Evolutionary conservation across 345 rosid genomes (phyloP).

Genomic region (Populus ilicifolia): DNA sequence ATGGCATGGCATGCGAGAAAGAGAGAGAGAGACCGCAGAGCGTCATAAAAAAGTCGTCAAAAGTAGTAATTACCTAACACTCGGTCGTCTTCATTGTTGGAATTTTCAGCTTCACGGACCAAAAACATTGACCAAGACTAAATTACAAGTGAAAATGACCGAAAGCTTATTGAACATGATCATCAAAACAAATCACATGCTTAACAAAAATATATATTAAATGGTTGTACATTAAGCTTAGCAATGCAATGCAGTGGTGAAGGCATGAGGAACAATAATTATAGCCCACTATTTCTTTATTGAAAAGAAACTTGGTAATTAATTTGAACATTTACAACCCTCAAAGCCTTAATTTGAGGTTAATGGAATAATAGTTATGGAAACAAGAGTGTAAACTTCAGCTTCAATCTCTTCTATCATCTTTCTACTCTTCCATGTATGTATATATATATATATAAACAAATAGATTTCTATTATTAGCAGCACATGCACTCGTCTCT

Average conservation of each 20-base stretch:
- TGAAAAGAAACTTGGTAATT: conserved; percentile 1
- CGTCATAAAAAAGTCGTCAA: not conserved
- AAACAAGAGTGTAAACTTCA: not conserved
- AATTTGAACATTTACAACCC: conserved; percentile 9
- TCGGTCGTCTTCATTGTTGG: not conserved
- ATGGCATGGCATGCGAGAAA: not conserved
- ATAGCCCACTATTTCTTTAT: not conserved
- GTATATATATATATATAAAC: not conserved
- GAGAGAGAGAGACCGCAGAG: not conserved
- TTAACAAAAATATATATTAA: too few relatives aligned
- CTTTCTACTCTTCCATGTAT: not conserved
- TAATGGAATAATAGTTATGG: not conserved
- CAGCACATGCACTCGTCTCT: not conserved
- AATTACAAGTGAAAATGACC: conserved; percentile 1
- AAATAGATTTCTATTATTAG: not conserved
- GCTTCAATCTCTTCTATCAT: not conserved
- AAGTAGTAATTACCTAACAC: not conserved
- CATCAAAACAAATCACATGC: not conserved
- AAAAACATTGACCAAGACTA: not conserved
- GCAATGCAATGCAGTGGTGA: not conserved
- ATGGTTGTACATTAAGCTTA: not conserved
- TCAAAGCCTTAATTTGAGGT: conserved; percentile 18
- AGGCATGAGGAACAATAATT: not conserved
- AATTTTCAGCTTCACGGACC: not conserved
- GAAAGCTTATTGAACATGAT: not conserved